Evolutionary conservation across 345 rosid species (phyloP).

Genomic region (Reutealis trisperma): DNA sequence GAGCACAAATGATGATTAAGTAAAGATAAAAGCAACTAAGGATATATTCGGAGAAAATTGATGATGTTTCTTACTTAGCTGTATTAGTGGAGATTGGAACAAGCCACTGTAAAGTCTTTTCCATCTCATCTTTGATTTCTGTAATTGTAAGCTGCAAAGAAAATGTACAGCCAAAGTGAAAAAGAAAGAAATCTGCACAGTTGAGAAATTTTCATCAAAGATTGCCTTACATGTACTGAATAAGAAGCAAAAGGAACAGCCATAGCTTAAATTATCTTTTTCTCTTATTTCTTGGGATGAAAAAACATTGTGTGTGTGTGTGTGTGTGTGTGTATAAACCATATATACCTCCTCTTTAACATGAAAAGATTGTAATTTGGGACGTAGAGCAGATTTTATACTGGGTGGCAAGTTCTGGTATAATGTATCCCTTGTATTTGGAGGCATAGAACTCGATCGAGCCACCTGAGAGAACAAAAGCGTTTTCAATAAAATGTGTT

Average conservation of each 20-base stretch:
- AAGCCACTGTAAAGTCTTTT: slow-evolving; percentile 83
- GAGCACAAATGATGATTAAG: background rate
- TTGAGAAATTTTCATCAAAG: background rate
- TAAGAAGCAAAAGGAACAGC: background rate
- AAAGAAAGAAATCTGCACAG: background rate
- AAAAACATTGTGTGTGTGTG: background rate
- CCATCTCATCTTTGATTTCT: slow-evolving; percentile 78
- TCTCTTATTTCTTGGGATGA: background rate
- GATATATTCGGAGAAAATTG: background rate
- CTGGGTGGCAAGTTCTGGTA: slow-evolving; percentile 64
- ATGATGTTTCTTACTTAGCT: slow-evolving; percentile 53
- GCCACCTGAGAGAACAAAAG: slow-evolving; percentile 49
- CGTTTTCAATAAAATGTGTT: background rate
- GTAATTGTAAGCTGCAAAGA: slow-evolving; percentile 51
- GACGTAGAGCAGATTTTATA: slow-evolving; percentile 65
- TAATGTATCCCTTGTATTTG: slow-evolving; percentile 58
- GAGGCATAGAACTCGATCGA: slow-evolving; percentile 68
- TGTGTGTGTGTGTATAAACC: too few relatives aligned
- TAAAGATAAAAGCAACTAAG: background rate
- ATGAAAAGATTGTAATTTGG: slow-evolving; percentile 48
- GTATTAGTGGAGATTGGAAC: slow-evolving; percentile 81
- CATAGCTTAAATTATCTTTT: background rate
- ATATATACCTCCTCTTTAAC: slow-evolving; percentile 66
- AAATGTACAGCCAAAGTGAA: background rate
- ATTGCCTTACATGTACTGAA: background rate